These are phyloP conservation scores for Perkinsus olseni DNA, from an alignment of 169 alveolate genomes.

Conservation along the genomic window DNA sequence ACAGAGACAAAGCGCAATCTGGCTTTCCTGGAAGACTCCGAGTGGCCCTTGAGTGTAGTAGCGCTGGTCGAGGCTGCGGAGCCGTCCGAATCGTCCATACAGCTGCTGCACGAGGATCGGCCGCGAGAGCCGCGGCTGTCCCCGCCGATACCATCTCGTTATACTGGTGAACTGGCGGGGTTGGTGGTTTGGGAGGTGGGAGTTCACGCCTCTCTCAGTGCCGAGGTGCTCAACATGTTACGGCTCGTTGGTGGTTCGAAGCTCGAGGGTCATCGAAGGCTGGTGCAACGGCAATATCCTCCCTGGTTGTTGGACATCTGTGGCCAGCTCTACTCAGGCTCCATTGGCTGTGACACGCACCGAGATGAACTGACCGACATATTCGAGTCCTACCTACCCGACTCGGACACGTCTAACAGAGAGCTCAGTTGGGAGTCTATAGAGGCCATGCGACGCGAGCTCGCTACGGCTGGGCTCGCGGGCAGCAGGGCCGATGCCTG, in stretches of 20 bases:
- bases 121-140: not conserved
- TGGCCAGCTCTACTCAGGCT: not conserved
- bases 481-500: not conserved
- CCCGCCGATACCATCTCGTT: not conserved
- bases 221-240: not conserved
- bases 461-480: not conserved
- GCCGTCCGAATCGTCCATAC: too few relatives aligned
- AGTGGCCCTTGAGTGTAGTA: not conserved
- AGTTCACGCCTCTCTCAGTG: not conserved
- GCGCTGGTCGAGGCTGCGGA: not conserved
- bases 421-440: not conserved
- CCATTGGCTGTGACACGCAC: not conserved
- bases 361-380: not conserved
- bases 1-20: not conserved
- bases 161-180: not conserved
- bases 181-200: not conserved
- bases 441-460: not conserved
- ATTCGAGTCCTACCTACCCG: not conserved
- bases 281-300: not conserved
- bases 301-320: not conserved
- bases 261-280: not conserved
- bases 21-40: not conserved
- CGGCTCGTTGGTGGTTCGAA: not conserved
- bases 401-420: not conserved
- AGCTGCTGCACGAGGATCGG: not conserved